Evolutionary conservation across 345 rosid genomes (phyloP).

Genomic region (Gossypium longicalyx): DNA sequence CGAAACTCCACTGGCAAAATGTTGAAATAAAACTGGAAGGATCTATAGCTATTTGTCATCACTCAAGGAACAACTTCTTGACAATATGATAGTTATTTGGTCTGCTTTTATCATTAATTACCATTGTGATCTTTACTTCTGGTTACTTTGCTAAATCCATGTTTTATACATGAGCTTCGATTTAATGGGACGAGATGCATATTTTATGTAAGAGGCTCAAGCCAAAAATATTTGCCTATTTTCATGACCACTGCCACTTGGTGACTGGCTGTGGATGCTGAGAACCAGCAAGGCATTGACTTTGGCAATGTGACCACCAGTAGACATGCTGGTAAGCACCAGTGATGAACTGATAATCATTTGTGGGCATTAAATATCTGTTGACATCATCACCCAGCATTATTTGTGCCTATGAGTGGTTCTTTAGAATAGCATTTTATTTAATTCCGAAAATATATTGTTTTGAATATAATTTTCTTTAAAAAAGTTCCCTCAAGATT

Average conservation of each 20-base stretch:
- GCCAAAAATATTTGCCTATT: not conserved
- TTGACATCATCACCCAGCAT: not conserved
- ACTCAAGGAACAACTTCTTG: not conserved
- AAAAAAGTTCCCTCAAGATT: not conserved
- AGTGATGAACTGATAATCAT: not conserved
- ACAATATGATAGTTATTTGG: not conserved
- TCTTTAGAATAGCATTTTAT: not conserved
- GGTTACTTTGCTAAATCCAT: not conserved
- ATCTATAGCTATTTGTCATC: not conserved
- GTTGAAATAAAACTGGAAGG: not conserved
- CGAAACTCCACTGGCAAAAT: not conserved
- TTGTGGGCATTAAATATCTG: not conserved
- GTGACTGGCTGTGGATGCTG: not conserved
- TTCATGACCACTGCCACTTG: not conserved
- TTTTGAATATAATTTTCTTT: not conserved
- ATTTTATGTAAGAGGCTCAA: not conserved
- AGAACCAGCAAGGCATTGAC: not conserved
- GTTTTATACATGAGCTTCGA: not conserved
- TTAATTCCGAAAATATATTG: not conserved
- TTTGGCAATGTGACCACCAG: not conserved
- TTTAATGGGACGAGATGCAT: not conserved
- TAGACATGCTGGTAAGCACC: not conserved
- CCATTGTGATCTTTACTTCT: not conserved
- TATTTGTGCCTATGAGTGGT: not conserved
- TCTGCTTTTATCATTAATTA: not conserved